Conservation (phyloP, 805 yeast species). For the Pichia exigua region DNA sequence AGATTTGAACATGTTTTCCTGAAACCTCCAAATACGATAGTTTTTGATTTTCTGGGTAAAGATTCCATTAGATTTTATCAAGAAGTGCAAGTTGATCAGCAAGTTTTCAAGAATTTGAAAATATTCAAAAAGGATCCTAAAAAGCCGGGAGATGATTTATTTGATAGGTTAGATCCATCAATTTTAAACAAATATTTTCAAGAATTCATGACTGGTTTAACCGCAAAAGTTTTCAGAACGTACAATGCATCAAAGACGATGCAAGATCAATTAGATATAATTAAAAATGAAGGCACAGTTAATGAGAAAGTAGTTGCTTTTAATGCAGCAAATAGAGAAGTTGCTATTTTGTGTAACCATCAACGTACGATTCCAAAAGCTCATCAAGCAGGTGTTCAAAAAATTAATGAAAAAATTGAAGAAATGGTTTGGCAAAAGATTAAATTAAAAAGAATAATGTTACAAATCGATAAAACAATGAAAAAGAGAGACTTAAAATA, state of each 20-base stretch:
- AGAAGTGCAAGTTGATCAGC: constrained; percentile 87
- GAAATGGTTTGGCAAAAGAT: constrained; percentile 83
- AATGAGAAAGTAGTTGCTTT: constrained; percentile 80
- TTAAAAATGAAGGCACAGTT: constrained; percentile 79
- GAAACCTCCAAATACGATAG: constrained; percentile 76
- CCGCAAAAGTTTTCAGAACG: constrained; percentile 97
- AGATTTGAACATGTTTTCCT: constrained; percentile 84
- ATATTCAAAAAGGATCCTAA: constrained; percentile 87
- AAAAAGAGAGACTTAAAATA: constrained; percentile 45
- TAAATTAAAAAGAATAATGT: constrained; percentile 61
- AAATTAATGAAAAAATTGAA: constrained; percentile 65
- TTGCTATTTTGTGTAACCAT: constrained; percentile 94
- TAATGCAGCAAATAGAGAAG: constrained; percentile 93
- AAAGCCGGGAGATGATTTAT: constrained; percentile 84
- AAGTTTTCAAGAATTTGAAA: constrained; percentile 80
- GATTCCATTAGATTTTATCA: constrained; percentile 89
- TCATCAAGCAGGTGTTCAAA: constrained; percentile 74
- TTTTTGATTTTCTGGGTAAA: constrained; percentile 91
- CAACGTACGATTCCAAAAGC: constrained; percentile 86
- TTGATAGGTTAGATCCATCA: constrained; percentile 83
- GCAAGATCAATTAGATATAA: constrained; percentile 88
- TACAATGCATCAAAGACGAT: constrained; percentile 93
- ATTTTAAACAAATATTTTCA: constrained; percentile 80
- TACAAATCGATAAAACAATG: constrained; percentile 49
- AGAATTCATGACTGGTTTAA: constrained; percentile 83